These are phyloP conservation scores for Davidsoniella virescens DNA, from an alignment of 2,329 filamentous ascomycete species.

Conservation along the genomic window DNA sequence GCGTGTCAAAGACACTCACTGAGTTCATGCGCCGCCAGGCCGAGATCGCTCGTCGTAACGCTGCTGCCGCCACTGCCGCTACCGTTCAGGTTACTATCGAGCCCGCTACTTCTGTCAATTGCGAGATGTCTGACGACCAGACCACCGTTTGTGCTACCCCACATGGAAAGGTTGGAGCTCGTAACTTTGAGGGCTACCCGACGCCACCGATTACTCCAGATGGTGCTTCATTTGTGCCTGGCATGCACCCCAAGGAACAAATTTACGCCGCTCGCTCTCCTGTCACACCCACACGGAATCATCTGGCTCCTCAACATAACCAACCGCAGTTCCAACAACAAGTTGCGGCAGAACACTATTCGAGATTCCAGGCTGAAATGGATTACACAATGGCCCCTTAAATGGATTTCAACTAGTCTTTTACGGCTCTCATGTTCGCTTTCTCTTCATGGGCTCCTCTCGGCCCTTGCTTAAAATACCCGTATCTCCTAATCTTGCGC, in stretches of 20 bases:
- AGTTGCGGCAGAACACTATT: constrained; percentile 9
- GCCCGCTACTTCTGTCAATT: constrained; percentile 58
- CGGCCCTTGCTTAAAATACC: neutral
- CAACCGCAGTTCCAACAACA: constrained; percentile 14
- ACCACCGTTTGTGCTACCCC: constrained; percentile 59
- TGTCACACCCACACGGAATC: constrained; percentile 41
- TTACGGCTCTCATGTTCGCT: neutral
- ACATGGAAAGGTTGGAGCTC: constrained; percentile 46
- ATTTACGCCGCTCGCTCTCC: constrained; percentile 37
- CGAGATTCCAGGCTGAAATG: constrained; percentile 8
- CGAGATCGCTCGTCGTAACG: constrained; percentile 32
- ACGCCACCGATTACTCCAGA: constrained; percentile 79
- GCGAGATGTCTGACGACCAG: constrained; percentile 25
- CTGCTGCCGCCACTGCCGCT: constrained; percentile 18
- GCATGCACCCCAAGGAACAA: constrained; percentile 32
- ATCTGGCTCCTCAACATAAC: constrained; percentile 24
- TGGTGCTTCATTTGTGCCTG: constrained; percentile 36
- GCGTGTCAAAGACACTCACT: constrained; percentile 37
- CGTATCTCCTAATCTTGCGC: neutral
- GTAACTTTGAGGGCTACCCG: constrained; percentile 55
- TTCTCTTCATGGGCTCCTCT: neutral
- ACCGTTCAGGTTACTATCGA: constrained; percentile 42
- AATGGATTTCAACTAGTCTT: neutral
- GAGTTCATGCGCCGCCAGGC: constrained; percentile 45
- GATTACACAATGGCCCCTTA: constrained; percentile 12